These are phyloP conservation scores for Xylariomycetidae sp. DNA, from an alignment of 2,329 filamentous ascomycete genomes.

Conservation along the genomic window DNA sequence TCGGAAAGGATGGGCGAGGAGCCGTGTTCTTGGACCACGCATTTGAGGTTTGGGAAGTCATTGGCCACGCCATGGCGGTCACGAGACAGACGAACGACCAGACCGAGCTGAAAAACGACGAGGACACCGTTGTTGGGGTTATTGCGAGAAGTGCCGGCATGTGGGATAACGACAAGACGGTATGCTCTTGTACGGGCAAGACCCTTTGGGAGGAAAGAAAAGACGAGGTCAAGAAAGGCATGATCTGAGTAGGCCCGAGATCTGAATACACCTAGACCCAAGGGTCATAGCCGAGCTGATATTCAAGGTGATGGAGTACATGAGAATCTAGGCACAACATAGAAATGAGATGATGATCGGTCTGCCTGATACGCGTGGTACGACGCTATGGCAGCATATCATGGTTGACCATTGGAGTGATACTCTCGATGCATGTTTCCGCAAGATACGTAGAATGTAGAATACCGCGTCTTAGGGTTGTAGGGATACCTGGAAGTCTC, in stretches of 20 bases:
- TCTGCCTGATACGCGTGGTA: too few relatives aligned
- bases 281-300: too few relatives aligned
- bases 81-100: constrained; percentile 58
- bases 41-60: constrained; percentile 92
- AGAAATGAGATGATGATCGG: too few relatives aligned
- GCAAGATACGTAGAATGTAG: too few relatives aligned
- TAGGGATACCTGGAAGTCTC: too few relatives aligned
- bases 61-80: constrained; percentile 86
- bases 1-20: constrained; percentile 70
- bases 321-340: too few relatives aligned
- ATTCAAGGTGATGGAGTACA: too few relatives aligned
- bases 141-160: constrained; percentile 94
- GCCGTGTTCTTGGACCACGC: constrained; percentile 74
- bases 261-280: too few relatives aligned
- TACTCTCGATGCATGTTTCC: too few relatives aligned
- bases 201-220: constrained; percentile 95
- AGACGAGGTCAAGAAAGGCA: constrained; percentile 83
- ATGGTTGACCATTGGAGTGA: too few relatives aligned
- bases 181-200: constrained; percentile 96
- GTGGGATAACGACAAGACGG: constrained; percentile 98
- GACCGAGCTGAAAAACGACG: constrained; percentile 63
- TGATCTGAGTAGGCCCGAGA: constrained; percentile 54
- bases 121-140: constrained; percentile 83
- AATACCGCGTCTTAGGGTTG: too few relatives aligned
- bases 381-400: too few relatives aligned